A percentile compares a stretch with the other conserved stretches of the same genome.
These are phyloP conservation scores for Beta lomatogona DNA, from an alignment of 179 eudicot species.

Conservation along the genomic window DNA sequence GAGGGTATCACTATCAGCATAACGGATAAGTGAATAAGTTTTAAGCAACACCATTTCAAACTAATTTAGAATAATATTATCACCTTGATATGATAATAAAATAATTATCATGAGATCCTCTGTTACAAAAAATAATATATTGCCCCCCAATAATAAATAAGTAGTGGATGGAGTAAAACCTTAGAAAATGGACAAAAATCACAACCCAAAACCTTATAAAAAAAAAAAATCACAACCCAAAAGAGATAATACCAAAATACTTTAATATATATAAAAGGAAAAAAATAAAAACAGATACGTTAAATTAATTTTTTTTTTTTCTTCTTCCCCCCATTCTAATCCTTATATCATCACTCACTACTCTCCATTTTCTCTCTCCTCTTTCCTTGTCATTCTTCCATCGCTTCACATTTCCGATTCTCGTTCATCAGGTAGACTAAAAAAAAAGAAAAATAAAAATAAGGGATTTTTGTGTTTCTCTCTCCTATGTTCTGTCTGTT, in stretches of 20 bases:
- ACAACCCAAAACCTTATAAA: not conserved
- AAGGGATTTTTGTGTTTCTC: not conserved
- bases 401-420: not conserved
- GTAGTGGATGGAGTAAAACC: not conserved
- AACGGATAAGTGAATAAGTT: too few relatives aligned
- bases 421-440: not conserved
- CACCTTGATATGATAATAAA: too few relatives aligned
- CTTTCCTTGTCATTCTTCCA: conserved; percentile 17
- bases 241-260: not conserved
- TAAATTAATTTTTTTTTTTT: not conserved
- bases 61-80: too few relatives aligned
- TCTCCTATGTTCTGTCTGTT: not conserved
- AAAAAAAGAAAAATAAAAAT: not conserved
- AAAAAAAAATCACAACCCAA: not conserved
- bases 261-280: not conserved
- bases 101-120: too few relatives aligned
- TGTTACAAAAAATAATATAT: too few relatives aligned
- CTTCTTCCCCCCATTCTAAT: not conserved
- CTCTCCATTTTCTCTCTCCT: not conserved
- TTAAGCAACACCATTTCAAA: too few relatives aligned
- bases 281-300: not conserved
- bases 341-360: conserved; percentile 17
- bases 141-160: too few relatives aligned
- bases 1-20: too few relatives aligned
- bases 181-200: not conserved